Conservation (phyloP, 176 grass and related monocot genomes). For the Musa troglodytarum region DNA sequence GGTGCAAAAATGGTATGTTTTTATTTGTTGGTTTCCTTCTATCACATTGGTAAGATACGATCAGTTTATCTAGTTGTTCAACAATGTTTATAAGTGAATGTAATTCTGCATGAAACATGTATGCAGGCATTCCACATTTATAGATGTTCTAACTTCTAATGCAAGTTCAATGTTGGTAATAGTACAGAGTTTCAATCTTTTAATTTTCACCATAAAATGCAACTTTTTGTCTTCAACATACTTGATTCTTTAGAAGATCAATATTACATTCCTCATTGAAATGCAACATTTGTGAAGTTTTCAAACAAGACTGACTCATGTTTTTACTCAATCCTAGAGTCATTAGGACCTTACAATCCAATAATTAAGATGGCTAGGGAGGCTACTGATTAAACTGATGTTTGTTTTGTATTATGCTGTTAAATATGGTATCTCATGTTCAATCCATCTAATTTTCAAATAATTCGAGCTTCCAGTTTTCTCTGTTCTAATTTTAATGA, state of each 20-base stretch:
- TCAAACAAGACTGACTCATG: no score
- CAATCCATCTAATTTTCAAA: not conserved
- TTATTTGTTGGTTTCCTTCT: not conserved
- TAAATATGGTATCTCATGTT: no score
- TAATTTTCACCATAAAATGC: not conserved
- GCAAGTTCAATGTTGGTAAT: not conserved
- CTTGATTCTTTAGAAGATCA: not conserved
- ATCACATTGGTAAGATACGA: not conserved
- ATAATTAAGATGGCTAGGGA: no score
- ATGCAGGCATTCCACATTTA: not conserved
- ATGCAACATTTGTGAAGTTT: not conserved
- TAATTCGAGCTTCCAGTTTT: not conserved
- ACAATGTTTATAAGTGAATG: not conserved
- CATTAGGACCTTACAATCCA: no score
- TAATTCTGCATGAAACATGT: not conserved
- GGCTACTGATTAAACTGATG: no score
- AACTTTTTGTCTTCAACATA: not conserved
- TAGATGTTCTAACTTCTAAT: not conserved
- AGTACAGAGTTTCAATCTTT: not conserved
- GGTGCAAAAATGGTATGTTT: slow-evolving; percentile 88
- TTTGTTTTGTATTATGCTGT: no score
- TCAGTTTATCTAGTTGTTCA: not conserved
- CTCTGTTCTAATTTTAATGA: no score
- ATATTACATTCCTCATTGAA: not conserved
- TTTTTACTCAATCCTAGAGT: no score